Evolutionary conservation across 108 stramenopile genomes (phyloP), one percentile per base, ranked within the genome.

Genomic region (Fragilariopsis cylindrus): DNA sequence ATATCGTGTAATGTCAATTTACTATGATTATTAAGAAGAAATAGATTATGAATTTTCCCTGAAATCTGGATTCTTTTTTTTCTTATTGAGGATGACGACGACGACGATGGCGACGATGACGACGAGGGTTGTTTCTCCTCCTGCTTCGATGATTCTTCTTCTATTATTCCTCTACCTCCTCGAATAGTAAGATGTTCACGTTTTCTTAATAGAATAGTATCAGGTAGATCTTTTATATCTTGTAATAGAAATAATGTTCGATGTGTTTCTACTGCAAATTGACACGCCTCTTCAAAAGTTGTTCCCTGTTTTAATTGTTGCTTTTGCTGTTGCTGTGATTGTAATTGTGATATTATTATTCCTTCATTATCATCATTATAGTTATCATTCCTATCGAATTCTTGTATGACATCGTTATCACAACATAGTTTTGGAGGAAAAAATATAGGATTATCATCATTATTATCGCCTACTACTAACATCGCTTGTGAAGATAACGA

Each of bases 21-120:
- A 48, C 72, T 73, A 8, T 70, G 44, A 47, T 80, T 80, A 70
- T 80, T 75, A 21, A 74, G 53, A 42, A 80, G 41, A 57, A 80
- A 80, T 7, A 80, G 56, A 19, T 66, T 73, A 52, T 75, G 74
- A 7, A 74, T 5, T 7, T 70, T 48, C 2, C 78, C 78, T 7
- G 60, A 53, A 58, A 78, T 72, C 6, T 11, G n/a, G 16, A 65
- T 60, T 43, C 15, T 21, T 55, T 60, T 48, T 41, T 39, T 7
- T 5, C n/a, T n/a, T n/a, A 39, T 13, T 65, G 18, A 15, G 5
- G 48, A 5, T 44, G 67, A 50, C 0, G 65, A n/a, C 0, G 63
- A 11, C 0, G 63, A 5, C 42, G 60, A 19, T 0, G n/a, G 1
- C 0, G 72, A 67, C 7, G 54, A 57, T 41, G 30, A 67, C 18